Evolutionary conservation across 305 asterid genomes (phyloP).

Genomic region (Lippia alba): DNA sequence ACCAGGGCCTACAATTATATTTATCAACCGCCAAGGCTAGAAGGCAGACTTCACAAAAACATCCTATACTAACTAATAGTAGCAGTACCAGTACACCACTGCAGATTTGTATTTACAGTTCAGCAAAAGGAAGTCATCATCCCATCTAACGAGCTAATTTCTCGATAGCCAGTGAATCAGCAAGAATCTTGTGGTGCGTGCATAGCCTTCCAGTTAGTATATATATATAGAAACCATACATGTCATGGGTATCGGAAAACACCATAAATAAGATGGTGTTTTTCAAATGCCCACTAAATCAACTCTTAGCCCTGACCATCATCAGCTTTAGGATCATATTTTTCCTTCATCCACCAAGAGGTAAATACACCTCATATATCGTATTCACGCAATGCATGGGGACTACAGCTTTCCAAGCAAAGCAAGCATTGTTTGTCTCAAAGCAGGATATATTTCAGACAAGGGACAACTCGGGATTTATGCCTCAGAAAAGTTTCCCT

Average conservation of each 20-base stretch:
- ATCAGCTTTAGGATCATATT: constrained; percentile 45
- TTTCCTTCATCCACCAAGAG: constrained; percentile 51
- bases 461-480: constrained; percentile 45
- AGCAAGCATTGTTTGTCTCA: constrained; percentile 40
- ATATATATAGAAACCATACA: constrained; percentile 31
- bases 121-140: constrained; percentile 48
- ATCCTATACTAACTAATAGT: constrained; percentile 38
- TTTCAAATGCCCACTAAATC: constrained; percentile 42
- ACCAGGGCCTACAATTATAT: constrained; percentile 37
- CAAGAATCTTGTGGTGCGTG: constrained; percentile 47
- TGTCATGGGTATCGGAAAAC: constrained; percentile 28
- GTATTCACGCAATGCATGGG: constrained; percentile 47
- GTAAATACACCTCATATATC: constrained; percentile 50
- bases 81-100: constrained; percentile 52
- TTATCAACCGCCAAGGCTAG: constrained; percentile 38
- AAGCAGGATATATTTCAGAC: constrained; percentile 43
- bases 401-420: constrained; percentile 42
- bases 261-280: constrained; percentile 50
- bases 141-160: constrained; percentile 46
- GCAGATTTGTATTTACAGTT: constrained; percentile 67
- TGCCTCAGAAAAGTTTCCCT: constrained; percentile 59
- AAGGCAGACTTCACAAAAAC: constrained; percentile 37
- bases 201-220: constrained; percentile 39
- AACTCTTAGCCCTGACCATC: constrained; percentile 50
- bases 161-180: constrained; percentile 53